Percentiles rank a stretch among this genome's conserved stretches.
Evolutionary conservation across 805 yeast genomes (phyloP).

Genomic region (Kazachstania taianensis): DNA sequence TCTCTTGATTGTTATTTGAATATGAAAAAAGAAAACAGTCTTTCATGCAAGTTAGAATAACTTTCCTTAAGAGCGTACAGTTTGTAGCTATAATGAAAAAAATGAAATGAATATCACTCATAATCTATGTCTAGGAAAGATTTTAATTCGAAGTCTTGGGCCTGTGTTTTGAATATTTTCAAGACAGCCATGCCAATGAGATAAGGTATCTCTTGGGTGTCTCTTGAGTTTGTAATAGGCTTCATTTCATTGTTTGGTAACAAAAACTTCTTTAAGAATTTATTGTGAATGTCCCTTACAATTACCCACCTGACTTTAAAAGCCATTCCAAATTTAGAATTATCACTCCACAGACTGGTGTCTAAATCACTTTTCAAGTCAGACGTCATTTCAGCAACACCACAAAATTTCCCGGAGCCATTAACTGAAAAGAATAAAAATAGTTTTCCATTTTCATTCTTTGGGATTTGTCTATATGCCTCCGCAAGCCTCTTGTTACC

Average conservation of each 20-base stretch:
- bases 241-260: constrained; percentile 37
- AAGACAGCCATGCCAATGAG: constrained; percentile 40
- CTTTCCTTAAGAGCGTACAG: no score
- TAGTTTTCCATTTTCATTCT: constrained; percentile 26
- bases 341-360: constrained; percentile 37
- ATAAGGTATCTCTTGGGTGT: constrained; percentile 48
- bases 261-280: constrained; percentile 35
- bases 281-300: constrained; percentile 43
- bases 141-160: constrained; percentile 3
- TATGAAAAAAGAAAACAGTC: no score
- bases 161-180: constrained; percentile 31
- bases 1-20: no score
- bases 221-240: constrained; percentile 51
- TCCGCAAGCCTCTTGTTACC: constrained; percentile 44
- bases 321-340: constrained; percentile 39
- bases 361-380: constrained; percentile 21
- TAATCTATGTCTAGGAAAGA: constrained; percentile 17
- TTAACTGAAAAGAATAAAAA: constrained; percentile 50
- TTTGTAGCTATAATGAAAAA: no score
- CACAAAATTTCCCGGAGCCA: constrained; percentile 48
- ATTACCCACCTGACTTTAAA: constrained; percentile 47
- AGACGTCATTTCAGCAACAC: constrained; percentile 44
- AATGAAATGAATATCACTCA: no score
- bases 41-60: no score
- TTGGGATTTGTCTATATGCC: constrained; percentile 27